Evolutionary conservation across 2,329 filamentous ascomycete species (phyloP).

Genomic region (Gliomastix tumulicola): DNA sequence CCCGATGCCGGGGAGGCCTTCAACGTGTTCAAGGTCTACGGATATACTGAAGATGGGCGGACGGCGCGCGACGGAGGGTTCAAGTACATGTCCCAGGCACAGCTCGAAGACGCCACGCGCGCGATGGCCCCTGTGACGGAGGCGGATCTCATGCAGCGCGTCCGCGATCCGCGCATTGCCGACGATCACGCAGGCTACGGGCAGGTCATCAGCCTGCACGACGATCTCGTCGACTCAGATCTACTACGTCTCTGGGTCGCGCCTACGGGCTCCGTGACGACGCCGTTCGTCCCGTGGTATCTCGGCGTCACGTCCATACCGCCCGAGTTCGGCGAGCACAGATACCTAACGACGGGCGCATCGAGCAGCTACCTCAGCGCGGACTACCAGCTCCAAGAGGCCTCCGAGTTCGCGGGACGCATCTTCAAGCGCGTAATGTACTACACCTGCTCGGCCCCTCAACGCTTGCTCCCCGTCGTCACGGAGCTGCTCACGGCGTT

Average conservation of each 20-base stretch:
- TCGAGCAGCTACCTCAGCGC: slow-evolving; percentile 15
- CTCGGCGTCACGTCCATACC: slow-evolving; percentile 14
- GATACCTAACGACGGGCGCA: slow-evolving; percentile 16
- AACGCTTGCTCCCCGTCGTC: slow-evolving; percentile 12
- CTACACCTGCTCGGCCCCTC: slow-evolving; percentile 17
- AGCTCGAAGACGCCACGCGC: slow-evolving; percentile 13
- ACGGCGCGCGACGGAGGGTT: slow-evolving; percentile 16
- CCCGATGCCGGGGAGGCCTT: slow-evolving; percentile 11
- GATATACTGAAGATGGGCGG: slow-evolving; percentile 10
- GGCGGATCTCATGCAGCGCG: slow-evolving; percentile 31
- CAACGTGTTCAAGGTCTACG: slow-evolving; percentile 17
- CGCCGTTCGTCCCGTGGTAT: slow-evolving; percentile 18
- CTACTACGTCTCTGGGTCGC: slow-evolving; percentile 16
- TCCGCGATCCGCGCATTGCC: slow-evolving; percentile 15
- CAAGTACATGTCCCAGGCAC: slow-evolving; percentile 20
- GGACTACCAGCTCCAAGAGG: slow-evolving; percentile 17
- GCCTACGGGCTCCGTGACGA: slow-evolving; percentile 14
- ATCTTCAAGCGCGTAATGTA: slow-evolving; percentile 18
- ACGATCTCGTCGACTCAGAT: slow-evolving; percentile 9
- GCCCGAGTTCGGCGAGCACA: slow-evolving; percentile 16
- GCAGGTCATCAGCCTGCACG: slow-evolving; percentile 14
- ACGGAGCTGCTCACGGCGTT: slow-evolving; percentile 14
- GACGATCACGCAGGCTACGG: slow-evolving; percentile 19
- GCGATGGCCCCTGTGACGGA: slow-evolving; percentile 42
- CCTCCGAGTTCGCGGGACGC: slow-evolving; percentile 14